These are phyloP conservation scores for Colletotrichum lindemuthianum DNA, from an alignment of 2,329 filamentous ascomycete species.

Conservation along the genomic window DNA sequence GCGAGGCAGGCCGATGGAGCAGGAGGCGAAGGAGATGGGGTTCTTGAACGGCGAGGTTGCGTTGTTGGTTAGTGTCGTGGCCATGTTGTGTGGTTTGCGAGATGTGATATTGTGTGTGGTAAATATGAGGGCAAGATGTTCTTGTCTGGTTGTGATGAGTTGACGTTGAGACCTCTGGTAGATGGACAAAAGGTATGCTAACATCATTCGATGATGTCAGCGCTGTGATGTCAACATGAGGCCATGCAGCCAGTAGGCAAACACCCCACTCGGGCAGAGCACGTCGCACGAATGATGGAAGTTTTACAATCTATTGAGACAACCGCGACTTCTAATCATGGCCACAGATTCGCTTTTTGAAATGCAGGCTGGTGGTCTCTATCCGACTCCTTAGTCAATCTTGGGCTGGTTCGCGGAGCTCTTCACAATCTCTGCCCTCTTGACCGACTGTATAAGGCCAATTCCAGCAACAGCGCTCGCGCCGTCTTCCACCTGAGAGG, in stretches of 20 bases:
- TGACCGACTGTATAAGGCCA: conserved; percentile 46
- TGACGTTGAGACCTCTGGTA: neutral
- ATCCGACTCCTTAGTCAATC: conserved; percentile 9
- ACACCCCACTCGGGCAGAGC: conserved; percentile 3
- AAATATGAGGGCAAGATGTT: neutral
- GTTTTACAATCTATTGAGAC: conserved; percentile 2
- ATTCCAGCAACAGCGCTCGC: conserved; percentile 47
- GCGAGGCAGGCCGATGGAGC: conserved; percentile 55
- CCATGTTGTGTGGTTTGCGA: neutral
- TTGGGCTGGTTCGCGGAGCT: conserved; percentile 15
- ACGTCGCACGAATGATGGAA: neutral
- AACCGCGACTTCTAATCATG: too few species aligned
- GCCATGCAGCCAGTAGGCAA: neutral
- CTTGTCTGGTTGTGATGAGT: neutral
- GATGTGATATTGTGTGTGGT: neutral
- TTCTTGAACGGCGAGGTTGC: conserved; percentile 12
- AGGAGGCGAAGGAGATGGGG: conserved; percentile 64
- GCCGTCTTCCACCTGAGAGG: conserved; percentile 52
- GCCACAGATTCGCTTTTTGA: too few species aligned
- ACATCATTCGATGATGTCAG: conserved; percentile 24
- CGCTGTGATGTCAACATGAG: conserved; percentile 30
- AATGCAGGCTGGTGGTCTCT: too few species aligned
- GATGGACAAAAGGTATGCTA: neutral
- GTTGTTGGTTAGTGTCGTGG: too few species aligned
- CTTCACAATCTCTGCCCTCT: conserved; percentile 30